Percentiles rank a stretch among this genome's conserved stretches.
phyloP scores from a whole-genome alignment of 2,329 filamentous ascomycete species.

The Xylaria digitata region DNA sequence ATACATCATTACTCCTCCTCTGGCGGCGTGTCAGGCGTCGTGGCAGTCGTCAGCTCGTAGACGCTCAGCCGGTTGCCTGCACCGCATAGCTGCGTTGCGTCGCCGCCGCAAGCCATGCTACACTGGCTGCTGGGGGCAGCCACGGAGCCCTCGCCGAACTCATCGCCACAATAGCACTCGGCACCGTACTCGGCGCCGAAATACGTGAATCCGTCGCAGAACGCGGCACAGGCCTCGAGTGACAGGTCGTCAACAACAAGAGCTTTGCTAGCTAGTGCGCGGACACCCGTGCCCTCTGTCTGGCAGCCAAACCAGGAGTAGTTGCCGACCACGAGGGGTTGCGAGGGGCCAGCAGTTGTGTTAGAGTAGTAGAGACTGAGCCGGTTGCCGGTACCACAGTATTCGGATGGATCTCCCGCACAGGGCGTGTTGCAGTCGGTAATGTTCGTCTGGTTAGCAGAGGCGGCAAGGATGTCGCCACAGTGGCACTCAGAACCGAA shows the following conservation, averaged over 20 bases:
- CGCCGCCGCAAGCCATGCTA: slow-evolving; percentile 49
- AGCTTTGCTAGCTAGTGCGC: slow-evolving; percentile 34
- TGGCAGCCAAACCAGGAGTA: slow-evolving; percentile 40
- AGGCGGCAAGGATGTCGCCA: slow-evolving; percentile 44
- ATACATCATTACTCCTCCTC: slow-evolving; percentile 9
- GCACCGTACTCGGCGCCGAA: slow-evolving; percentile 50
- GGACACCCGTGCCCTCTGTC: slow-evolving; percentile 32
- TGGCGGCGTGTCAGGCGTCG: slow-evolving; percentile 10
- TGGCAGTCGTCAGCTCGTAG: slow-evolving; percentile 40
- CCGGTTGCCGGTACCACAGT: slow-evolving; percentile 44
- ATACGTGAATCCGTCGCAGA: slow-evolving; percentile 54
- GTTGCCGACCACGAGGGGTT: slow-evolving; percentile 39
- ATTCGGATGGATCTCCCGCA: slow-evolving; percentile 41
- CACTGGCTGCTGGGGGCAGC: slow-evolving; percentile 41
- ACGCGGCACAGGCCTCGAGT: slow-evolving; percentile 48
- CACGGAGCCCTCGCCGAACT: slow-evolving; percentile 33
- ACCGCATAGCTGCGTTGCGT: slow-evolving; percentile 48
- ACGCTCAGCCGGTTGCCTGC: slow-evolving; percentile 49
- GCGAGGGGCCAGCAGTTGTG: slow-evolving; percentile 37
- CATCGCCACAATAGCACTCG: slow-evolving; percentile 53
- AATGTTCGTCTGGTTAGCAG: slow-evolving; percentile 31
- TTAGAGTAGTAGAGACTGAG: slow-evolving; percentile 43
- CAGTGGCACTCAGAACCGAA: slow-evolving; percentile 53
- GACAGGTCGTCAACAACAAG: slow-evolving; percentile 50
- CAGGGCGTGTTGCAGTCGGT: slow-evolving; percentile 45